Base-by-base conservation (phyloP, 495 filamentous ascomycete genomes). In the Tetracladium setigerum region DNA sequence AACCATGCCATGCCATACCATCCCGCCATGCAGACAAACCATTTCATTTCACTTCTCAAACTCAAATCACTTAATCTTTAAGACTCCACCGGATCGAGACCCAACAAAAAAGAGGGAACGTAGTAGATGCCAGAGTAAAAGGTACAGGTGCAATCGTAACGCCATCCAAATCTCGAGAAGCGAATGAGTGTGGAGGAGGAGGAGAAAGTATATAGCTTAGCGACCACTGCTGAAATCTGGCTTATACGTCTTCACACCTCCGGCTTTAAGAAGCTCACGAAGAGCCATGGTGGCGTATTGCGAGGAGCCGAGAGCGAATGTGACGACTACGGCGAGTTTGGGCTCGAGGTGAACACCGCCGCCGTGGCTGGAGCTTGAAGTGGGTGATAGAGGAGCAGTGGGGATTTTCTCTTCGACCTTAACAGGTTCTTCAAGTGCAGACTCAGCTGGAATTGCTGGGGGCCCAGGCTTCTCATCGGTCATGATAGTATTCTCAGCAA, bases 241-340 rank as follows among this genome's bases (percentile, higher is more conserved):
- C 62, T 84, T 77, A 58, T 77, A 87, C 0, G 72, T 67, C 52
- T 64, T 68, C 4, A 81, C 71, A 31, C 75, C 79, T 1, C 83
- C 83, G 6, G 47, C 49, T 60, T 80, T 84, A 70, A 81, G 83
- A 57, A 98, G 67, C 70, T 98, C 92, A 35, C 92, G 73, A 52
- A 98, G 69, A 8, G 88, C 92, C 75, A 98, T 84, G 2, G 94
- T 98, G 0, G 92, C 92, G 60, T 97, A 98, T 61, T 90, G 87
- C 62, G 88, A 91, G 1, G 80, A 77, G 17, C 82, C 83, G 15
- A 98, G 71, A 61, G 90, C 81, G 63, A 98, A 81, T 62, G 84
- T 95, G 45, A 97, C 59, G 11, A 95, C 72, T 2, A 95, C 82
- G 9, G 88, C 90, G 46, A 96, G 68, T 61, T 87, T 91, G 44